Evolutionary conservation across 164 flowering plant genomes (phyloP).

Genomic region (Vitis riparia): DNA sequence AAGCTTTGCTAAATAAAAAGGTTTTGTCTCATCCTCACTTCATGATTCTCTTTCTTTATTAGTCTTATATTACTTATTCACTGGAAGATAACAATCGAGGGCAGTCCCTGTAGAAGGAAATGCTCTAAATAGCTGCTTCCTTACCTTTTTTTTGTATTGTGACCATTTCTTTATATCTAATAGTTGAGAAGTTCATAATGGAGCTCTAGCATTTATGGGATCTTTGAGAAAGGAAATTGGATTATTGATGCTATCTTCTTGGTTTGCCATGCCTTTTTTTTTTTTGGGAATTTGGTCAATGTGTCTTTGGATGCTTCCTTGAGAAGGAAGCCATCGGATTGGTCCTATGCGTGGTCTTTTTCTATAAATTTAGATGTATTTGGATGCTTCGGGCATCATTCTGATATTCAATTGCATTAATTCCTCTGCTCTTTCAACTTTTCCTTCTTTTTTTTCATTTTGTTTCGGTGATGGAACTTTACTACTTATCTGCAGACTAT

Average conservation of each 20-base stretch:
- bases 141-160: background rate
- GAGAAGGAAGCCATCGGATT: no score
- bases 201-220: no score
- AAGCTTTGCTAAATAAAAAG: constrained; percentile 52
- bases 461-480: no score
- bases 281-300: background rate
- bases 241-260: constrained; percentile 2
- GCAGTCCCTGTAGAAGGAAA: background rate
- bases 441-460: no score
- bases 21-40: constrained; percentile 26
- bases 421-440: no score
- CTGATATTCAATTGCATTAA: no score
- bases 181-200: no score
- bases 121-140: background rate
- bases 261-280: background rate
- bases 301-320: background rate
- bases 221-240: background rate
- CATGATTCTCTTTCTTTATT: background rate
- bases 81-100: background rate
- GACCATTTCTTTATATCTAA: no score
- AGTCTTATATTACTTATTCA: background rate
- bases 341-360: no score
- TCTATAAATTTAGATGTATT: no score
- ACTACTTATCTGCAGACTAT: no score
- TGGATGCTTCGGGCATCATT: no score